Conservation (phyloP, 768 basidiomycete genomes). For the Macrocybe gigantea region DNA sequence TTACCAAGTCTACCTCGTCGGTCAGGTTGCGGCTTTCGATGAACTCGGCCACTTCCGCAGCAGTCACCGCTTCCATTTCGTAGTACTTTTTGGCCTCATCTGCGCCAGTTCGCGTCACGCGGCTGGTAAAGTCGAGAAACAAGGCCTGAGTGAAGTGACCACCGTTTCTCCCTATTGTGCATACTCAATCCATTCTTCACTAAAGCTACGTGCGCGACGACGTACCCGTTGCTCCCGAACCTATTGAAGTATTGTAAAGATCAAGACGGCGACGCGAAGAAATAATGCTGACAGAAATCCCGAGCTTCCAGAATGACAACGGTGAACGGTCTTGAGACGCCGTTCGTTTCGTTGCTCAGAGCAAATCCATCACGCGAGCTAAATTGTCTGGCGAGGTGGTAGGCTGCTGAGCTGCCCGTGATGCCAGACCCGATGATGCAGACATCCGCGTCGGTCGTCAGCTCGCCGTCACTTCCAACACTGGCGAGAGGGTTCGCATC, state of each 20-base stretch:
- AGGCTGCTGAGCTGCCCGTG: constrained; percentile 70
- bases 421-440: constrained; percentile 80
- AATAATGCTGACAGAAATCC: constrained; percentile 64
- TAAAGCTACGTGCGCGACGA: neutral
- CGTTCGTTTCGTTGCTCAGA: too few relatives aligned
- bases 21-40: constrained; percentile 37
- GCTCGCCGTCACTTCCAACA: constrained; percentile 55
- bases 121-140: constrained; percentile 39
- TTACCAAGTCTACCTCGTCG: constrained; percentile 54
- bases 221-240: constrained; percentile 73
- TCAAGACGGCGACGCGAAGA: neutral
- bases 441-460: constrained; percentile 59
- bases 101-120: constrained; percentile 33
- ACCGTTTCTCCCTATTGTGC: constrained; percentile 61
- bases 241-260: constrained; percentile 21
- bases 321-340: constrained; percentile 23
- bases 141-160: constrained; percentile 62
- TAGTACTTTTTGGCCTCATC: constrained; percentile 52
- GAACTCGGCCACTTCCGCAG: constrained; percentile 40
- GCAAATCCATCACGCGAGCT: neutral
- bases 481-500: constrained; percentile 61
- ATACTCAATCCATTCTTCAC: neutral
- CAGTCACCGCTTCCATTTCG: constrained; percentile 53
- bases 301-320: constrained; percentile 80
- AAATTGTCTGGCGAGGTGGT: constrained; percentile 40